phyloP scores from a whole-genome alignment of 345 rosid species.

The Noccaea bulbosa region DNA sequence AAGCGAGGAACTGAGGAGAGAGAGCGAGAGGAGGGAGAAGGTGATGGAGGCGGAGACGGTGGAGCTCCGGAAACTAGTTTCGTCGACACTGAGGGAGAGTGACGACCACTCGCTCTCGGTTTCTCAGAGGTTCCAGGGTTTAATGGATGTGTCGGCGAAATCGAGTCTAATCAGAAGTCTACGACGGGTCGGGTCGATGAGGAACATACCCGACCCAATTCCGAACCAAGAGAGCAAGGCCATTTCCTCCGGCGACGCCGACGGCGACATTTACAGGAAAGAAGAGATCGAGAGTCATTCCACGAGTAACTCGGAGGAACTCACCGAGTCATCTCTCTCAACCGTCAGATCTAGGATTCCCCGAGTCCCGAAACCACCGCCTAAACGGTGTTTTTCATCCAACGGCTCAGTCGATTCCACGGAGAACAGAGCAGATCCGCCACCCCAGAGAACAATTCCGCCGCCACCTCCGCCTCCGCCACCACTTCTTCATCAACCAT shows the following conservation, averaged over 20 bases:
- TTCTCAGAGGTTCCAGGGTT: constrained; percentile 76
- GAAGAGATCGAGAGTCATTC: constrained; percentile 64
- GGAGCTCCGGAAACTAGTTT: constrained; percentile 54
- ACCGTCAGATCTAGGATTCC: constrained; percentile 73
- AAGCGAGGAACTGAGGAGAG: constrained; percentile 35
- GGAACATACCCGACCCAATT: constrained; percentile 35
- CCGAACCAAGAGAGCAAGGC: constrained; percentile 5
- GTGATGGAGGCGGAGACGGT: constrained; percentile 54
- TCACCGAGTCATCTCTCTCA: constrained; percentile 58
- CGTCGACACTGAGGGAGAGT: constrained; percentile 46
- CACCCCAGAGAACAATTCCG: constrained; percentile 36
- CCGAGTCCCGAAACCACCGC: constrained; percentile 93
- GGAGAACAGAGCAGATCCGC: constrained; percentile 35
- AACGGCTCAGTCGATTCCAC: constrained; percentile 29
- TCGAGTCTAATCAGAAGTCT: constrained; percentile 57
- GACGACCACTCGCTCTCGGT: constrained; percentile 56
- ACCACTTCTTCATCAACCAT: constrained; percentile 30
- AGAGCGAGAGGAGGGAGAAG: constrained; percentile 51
- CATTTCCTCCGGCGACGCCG: constrained; percentile 17
- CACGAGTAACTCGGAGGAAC: constrained; percentile 69
- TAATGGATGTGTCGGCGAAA: constrained; percentile 59
- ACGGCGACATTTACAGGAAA: constrained; percentile 42
- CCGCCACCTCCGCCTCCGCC: constrained; percentile 53
- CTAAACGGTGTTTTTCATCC: constrained; percentile 51
- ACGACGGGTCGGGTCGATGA: constrained; percentile 50